These are phyloP conservation scores for Geum urbanum DNA, from an alignment of 306 rosid species.

Conservation along the genomic window DNA sequence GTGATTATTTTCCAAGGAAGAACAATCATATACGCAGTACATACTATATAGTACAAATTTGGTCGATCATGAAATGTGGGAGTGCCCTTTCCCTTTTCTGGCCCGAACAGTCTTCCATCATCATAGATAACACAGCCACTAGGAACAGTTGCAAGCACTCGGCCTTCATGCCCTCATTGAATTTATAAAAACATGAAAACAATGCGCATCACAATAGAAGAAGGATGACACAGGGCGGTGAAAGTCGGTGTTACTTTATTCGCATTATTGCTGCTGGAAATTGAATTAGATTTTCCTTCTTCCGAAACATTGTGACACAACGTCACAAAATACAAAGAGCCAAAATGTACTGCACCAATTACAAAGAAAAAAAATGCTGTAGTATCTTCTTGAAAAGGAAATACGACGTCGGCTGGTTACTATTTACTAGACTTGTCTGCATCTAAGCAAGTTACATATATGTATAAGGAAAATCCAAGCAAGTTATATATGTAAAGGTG, in stretches of 20 bases:
- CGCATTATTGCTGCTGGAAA: constrained; percentile 3
- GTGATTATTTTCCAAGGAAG: not conserved
- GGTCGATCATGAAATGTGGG: too few species aligned
- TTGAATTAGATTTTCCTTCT: not conserved
- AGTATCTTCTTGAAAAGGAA: not conserved
- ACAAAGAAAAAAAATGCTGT: not conserved
- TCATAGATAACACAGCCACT: not conserved
- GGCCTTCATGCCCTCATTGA: not conserved
- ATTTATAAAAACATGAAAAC: not conserved
- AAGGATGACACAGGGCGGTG: constrained; percentile 5
- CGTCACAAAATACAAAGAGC: not conserved
- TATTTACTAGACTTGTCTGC: not conserved
- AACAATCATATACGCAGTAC: not conserved
- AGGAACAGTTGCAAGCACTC: not conserved
- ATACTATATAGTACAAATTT: not conserved
- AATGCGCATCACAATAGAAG: not conserved
- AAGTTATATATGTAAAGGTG: too few species aligned
- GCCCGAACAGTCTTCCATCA: not conserved
- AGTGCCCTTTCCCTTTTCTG: not conserved
- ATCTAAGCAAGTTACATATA: not conserved
- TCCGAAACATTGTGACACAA: not conserved
- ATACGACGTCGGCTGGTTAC: not conserved
- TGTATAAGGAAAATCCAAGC: not conserved
- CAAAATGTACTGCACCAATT: not conserved
- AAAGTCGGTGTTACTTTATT: constrained; percentile 16